Conservation (phyloP, 768 basidiomycete genomes). For the Mycena polygramma region DNA sequence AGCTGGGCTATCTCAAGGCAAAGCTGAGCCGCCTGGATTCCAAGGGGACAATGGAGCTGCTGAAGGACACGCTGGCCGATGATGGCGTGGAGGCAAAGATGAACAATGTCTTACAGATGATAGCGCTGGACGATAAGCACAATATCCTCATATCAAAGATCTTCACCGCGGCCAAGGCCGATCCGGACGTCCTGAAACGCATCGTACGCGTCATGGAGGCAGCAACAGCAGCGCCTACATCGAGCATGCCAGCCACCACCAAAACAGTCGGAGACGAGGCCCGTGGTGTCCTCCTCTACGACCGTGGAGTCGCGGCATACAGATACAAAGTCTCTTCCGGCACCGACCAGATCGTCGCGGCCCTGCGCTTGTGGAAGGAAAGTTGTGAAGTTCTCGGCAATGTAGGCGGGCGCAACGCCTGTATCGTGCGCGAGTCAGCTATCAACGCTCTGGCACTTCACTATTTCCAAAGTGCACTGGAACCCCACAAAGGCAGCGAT, state of each 20-base stretch:
- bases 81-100: background rate
- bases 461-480: background rate
- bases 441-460: background rate
- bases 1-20: too few species aligned
- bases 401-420: background rate
- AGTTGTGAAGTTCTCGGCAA: background rate
- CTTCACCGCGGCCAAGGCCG: slow-evolving; percentile 1
- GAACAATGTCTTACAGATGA: background rate
- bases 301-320: background rate
- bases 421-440: background rate
- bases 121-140: background rate
- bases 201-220: background rate
- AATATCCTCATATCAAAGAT: background rate
- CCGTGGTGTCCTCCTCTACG: slow-evolving; percentile 3
- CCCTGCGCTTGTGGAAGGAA: background rate
- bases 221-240: background rate
- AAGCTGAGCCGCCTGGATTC: too few species aligned
- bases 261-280: background rate
- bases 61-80: too few species aligned
- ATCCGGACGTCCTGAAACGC: background rate
- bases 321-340: background rate
- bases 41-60: too few species aligned
- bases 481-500: background rate
- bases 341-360: background rate
- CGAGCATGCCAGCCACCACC: background rate